Conservation (phyloP, 208 protist species). For the Novymonas esmeraldas region DNA sequence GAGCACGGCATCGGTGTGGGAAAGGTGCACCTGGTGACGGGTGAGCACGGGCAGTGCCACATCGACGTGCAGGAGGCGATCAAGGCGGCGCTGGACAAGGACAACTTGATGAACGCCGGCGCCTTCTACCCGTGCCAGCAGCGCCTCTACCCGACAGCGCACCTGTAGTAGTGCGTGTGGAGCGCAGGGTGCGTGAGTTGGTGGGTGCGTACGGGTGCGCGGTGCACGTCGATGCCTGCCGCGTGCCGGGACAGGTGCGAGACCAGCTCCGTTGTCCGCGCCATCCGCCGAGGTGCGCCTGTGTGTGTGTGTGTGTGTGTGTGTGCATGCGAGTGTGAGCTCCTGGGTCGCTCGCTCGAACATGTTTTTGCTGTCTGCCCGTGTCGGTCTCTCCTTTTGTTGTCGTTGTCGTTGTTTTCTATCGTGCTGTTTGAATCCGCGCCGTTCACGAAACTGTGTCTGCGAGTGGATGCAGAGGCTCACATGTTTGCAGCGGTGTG, state of each 20-base stretch:
- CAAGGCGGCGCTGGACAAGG: conserved; percentile 85
- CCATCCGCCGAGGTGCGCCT: no score
- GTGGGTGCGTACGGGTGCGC: neutral
- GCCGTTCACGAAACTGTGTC: neutral
- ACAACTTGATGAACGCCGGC: conserved; percentile 90
- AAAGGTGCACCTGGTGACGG: conserved; percentile 58
- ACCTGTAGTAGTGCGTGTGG: conserved; percentile 26
- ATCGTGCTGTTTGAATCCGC: neutral
- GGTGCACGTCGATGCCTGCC: no score
- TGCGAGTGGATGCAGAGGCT: no score
- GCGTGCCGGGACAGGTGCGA: no score
- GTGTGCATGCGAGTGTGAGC: no score
- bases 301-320: no score
- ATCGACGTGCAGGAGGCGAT: conserved; percentile 84
- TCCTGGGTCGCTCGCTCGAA: no score
- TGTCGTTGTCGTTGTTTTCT: neutral
- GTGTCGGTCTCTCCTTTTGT: neutral
- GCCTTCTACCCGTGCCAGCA: conserved; percentile 73
- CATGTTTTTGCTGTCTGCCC: neutral
- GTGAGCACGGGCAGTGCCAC: conserved; percentile 70
- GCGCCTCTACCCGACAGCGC: conserved; percentile 37
- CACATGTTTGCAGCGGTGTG: no score
- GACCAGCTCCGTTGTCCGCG: no score
- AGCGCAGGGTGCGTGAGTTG: neutral
- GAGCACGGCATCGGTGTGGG: conserved; percentile 88